Percentiles rank a stretch among this genome's conserved stretches.
Evolutionary conservation across 345 rosid species (phyloP).

Genomic region (Arabidopsis suecica): DNA sequence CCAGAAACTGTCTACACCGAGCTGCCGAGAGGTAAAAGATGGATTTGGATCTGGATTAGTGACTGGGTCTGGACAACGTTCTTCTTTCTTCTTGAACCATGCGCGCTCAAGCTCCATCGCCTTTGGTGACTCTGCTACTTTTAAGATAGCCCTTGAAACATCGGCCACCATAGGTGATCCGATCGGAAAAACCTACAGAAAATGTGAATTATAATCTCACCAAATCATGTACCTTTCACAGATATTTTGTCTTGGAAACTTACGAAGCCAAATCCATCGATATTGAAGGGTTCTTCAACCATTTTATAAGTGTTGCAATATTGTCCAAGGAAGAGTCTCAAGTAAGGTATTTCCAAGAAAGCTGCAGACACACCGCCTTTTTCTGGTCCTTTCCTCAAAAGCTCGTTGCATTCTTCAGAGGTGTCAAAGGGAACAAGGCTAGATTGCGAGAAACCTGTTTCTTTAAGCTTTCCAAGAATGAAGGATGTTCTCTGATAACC

Average conservation of each 20-base stretch:
- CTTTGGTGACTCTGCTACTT: constrained; percentile 47
- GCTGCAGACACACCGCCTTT: constrained; percentile 53
- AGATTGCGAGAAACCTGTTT: constrained; percentile 35
- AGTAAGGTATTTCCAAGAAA: constrained; percentile 47
- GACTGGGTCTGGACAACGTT: constrained; percentile 41
- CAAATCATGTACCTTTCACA: neutral
- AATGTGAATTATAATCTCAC: neutral
- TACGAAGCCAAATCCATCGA: constrained; percentile 59
- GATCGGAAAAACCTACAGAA: constrained; percentile 49
- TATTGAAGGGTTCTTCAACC: constrained; percentile 45
- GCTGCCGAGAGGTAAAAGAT: constrained; percentile 36
- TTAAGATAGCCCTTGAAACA: constrained; percentile 53
- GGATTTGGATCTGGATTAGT: constrained; percentile 36
- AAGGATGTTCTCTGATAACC: constrained; percentile 57
- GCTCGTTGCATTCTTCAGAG: constrained; percentile 40
- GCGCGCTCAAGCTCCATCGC: constrained; percentile 42
- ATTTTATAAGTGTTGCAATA: constrained; percentile 49
- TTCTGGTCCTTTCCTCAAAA: constrained; percentile 45
- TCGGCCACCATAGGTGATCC: constrained; percentile 55
- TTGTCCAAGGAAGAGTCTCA: constrained; percentile 48
- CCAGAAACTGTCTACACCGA: constrained; percentile 54
- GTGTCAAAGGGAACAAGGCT: constrained; percentile 28
- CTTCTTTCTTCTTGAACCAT: constrained; percentile 34
- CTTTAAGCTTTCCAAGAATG: constrained; percentile 43
- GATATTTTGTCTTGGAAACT: neutral